Evolutionary conservation across 768 basidiomycete species (phyloP).

Genomic region (Tylopilus felleus): DNA sequence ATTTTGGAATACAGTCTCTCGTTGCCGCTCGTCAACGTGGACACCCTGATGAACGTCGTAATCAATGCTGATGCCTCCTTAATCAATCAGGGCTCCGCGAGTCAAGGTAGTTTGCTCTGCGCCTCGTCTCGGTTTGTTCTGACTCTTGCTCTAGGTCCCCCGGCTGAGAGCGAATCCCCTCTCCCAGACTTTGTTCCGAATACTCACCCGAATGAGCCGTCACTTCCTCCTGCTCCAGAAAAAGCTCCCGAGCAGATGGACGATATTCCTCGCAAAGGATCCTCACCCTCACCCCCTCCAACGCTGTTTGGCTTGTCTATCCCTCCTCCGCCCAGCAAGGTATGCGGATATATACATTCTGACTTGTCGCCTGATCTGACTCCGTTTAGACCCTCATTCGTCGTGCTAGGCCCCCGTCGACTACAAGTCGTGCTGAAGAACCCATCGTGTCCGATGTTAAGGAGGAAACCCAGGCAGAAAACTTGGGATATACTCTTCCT

Average conservation of each 20-base stretch:
- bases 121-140: not conserved
- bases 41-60: constrained; percentile 52
- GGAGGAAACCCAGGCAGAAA: constrained; percentile 8
- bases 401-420: constrained; percentile 19
- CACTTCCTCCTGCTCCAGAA: constrained; percentile 26
- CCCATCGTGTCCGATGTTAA: constrained; percentile 2
- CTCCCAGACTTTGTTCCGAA: constrained; percentile 52
- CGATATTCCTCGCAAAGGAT: constrained; percentile 4
- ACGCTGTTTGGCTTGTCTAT: constrained; percentile 15
- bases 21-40: constrained; percentile 42
- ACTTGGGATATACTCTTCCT: constrained; percentile 18
- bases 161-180: constrained; percentile 29
- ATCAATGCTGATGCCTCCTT: constrained; percentile 35
- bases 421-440: constrained; percentile 4
- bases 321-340: constrained; percentile 28
- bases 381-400: constrained; percentile 23
- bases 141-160: not conserved
- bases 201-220: constrained; percentile 50
- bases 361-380: not conserved
- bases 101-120: constrained; percentile 16
- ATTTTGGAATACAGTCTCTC: constrained; percentile 31
- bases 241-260: constrained; percentile 16
- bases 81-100: constrained; percentile 23
- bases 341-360: not conserved
- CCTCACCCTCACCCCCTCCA: constrained; percentile 21